Conservation (phyloP, 164 flowering plant species). For the Vitis riparia region DNA sequence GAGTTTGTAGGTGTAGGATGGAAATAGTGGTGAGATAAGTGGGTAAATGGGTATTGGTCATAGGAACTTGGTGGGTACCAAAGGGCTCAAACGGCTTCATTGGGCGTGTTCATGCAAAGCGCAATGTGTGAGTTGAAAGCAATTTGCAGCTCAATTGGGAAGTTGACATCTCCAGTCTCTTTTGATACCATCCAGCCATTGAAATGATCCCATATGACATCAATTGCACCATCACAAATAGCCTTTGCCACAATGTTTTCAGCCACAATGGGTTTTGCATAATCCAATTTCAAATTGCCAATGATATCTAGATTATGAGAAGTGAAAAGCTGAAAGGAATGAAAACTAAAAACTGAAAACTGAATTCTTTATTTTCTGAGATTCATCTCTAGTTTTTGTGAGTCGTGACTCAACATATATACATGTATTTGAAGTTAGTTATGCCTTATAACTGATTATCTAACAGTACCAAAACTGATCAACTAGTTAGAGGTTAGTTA, state of each 20-base stretch:
- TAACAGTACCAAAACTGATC: no score
- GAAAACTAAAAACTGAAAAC: no score
- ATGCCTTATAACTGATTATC: no score
- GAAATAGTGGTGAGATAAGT: no score
- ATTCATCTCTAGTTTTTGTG: no score
- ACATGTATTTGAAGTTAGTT: no score
- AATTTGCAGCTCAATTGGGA: constrained; percentile 59
- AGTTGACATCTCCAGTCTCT: constrained; percentile 74
- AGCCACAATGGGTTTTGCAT: constrained; percentile 62
- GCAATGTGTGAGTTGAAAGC: constrained; percentile 69
- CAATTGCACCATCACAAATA: constrained; percentile 76
- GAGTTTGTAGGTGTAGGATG: no score
- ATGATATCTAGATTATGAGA: constrained; percentile 50
- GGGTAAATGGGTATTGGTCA: no score
- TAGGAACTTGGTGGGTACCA: background rate
- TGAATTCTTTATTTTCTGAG: no score
- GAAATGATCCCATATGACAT: constrained; percentile 35
- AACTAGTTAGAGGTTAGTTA: no score
- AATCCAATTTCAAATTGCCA: constrained; percentile 64
- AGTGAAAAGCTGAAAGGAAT: no score
- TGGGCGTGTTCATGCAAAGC: constrained; percentile 71
- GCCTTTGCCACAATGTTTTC: constrained; percentile 74
- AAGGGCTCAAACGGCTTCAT: constrained; percentile 45
- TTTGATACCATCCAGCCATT: constrained; percentile 53
- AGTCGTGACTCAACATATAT: no score